Conservation (phyloP, 768 basidiomycete species). For the Sporobolomyces roseus region DNA sequence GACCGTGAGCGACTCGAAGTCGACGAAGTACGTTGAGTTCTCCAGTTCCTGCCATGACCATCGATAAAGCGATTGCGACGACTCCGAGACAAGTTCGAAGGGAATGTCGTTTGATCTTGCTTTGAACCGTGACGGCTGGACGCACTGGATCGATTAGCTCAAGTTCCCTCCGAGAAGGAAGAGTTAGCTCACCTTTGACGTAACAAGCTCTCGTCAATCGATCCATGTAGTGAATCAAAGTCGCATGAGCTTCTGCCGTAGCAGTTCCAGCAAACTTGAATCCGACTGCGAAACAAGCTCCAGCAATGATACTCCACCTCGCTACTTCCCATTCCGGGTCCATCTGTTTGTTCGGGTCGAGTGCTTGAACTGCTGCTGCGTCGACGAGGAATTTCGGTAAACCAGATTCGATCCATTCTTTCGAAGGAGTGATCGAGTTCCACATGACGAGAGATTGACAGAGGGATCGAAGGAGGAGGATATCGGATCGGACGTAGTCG, state of each 20-base stretch:
- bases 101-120: constrained; percentile 79
- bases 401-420: constrained; percentile 52
- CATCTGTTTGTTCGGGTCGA: constrained; percentile 64
- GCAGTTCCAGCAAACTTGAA: constrained; percentile 94
- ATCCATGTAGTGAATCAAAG: constrained; percentile 78
- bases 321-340: constrained; percentile 64
- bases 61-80: constrained; percentile 76
- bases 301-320: constrained; percentile 84
- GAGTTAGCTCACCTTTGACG: constrained; percentile 58
- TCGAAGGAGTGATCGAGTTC: constrained; percentile 66
- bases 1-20: constrained; percentile 82
- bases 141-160: constrained; percentile 1
- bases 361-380: too few species aligned
- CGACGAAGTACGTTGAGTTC: constrained; percentile 84
- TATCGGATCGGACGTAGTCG: constrained; percentile 80
- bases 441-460: constrained; percentile 79
- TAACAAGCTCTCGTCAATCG: constrained; percentile 68
- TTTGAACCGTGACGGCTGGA: constrained; percentile 73
- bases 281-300: constrained; percentile 83
- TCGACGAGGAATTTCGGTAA: constrained; percentile 65
- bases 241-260: constrained; percentile 76
- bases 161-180: neutral
- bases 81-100: constrained; percentile 82
- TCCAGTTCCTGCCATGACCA: constrained; percentile 97
- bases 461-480: constrained; percentile 75